phyloP scores from a whole-genome alignment of 345 rosid species.

The Tarenaya hassleriana region DNA sequence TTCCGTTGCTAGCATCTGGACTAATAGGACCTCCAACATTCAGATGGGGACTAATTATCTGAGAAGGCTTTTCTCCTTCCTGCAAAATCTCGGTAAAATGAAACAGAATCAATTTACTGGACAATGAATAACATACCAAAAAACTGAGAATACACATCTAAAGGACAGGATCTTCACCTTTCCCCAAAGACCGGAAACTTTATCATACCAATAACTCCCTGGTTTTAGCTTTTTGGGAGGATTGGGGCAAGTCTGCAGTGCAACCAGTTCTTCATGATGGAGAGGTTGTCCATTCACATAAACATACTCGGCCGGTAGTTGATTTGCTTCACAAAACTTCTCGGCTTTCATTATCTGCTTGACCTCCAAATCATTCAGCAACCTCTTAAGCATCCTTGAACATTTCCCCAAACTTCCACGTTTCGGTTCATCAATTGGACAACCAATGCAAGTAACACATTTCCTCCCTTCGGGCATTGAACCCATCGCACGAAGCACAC shows the following conservation, averaged over 20 bases:
- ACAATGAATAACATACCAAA: slow-evolving; percentile 3
- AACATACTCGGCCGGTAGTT: slow-evolving; percentile 81
- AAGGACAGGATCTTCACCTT: slow-evolving; percentile 50
- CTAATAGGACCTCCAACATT: slow-evolving; percentile 82
- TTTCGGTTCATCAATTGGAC: slow-evolving; percentile 71
- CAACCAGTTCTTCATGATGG: slow-evolving; percentile 68
- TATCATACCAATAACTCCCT: slow-evolving; percentile 98
- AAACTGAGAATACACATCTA: slow-evolving; percentile 15
- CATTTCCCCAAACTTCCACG: slow-evolving; percentile 75
- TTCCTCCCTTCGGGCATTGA: slow-evolving; percentile 99
- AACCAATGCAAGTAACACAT: slow-evolving; percentile 86
- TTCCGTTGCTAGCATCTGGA: slow-evolving; percentile 88
- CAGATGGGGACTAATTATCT: slow-evolving; percentile 82
- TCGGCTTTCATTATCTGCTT: slow-evolving; percentile 92
- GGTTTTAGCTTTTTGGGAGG: slow-evolving; percentile 96
- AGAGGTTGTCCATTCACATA: slow-evolving; percentile 77
- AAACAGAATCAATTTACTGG: slow-evolving; percentile 19
- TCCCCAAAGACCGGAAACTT: slow-evolving; percentile 99
- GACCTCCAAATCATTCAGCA: slow-evolving; percentile 88
- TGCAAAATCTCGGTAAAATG: slow-evolving; percentile 37
- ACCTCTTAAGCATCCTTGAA: slow-evolving; percentile 87
- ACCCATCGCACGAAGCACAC: slow-evolving; percentile 99
- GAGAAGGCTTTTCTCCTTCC: slow-evolving; percentile 94
- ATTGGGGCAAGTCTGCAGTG: slow-evolving; percentile 67
- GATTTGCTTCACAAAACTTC: slow-evolving; percentile 86